phyloP scores from a whole-genome alignment of 2,329 filamentous ascomycete genomes.

The Mycosphaerella sp. region DNA sequence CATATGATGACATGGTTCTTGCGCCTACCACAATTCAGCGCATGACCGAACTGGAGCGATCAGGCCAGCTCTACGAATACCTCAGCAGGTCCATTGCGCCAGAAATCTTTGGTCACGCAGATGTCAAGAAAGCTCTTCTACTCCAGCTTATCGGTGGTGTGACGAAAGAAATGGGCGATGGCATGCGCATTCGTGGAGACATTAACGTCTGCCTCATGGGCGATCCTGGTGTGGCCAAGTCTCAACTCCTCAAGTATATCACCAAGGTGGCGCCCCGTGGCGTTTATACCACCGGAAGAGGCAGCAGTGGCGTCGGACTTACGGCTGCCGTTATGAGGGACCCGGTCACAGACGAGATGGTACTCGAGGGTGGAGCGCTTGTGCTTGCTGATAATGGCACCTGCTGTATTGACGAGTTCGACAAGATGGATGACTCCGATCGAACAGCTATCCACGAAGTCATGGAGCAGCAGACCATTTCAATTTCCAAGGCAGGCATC shows the following conservation, averaged over 20 bases:
- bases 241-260: slow-evolving; percentile 96
- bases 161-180: slow-evolving; percentile 92
- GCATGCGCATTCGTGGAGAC: slow-evolving; percentile 97
- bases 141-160: slow-evolving; percentile 93
- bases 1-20: slow-evolving; percentile 85
- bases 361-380: slow-evolving; percentile 71
- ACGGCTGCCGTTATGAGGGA: slow-evolving; percentile 80
- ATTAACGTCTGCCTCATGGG: slow-evolving; percentile 99
- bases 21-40: slow-evolving; percentile 72
- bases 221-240: slow-evolving; percentile 99
- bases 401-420: slow-evolving; percentile 81
- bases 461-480: slow-evolving; percentile 84
- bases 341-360: slow-evolving; percentile 78
- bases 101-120: slow-evolving; percentile 92
- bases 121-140: slow-evolving; percentile 97
- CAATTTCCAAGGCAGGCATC: slow-evolving; percentile 86
- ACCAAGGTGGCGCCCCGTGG: slow-evolving; percentile 94
- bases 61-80: slow-evolving; percentile 91
- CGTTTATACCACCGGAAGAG: slow-evolving; percentile 75
- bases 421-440: slow-evolving; percentile 84
- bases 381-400: slow-evolving; percentile 77
- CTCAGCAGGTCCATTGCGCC: slow-evolving; percentile 93
- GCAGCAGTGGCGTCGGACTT: slow-evolving; percentile 74
- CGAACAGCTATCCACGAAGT: slow-evolving; percentile 80
- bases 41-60: slow-evolving; percentile 77